Evolutionary conservation across 352 stramenopile species (phyloP), one percentile per base, ranked within the genome.

Genomic region (Globisporangium splendens): DNA sequence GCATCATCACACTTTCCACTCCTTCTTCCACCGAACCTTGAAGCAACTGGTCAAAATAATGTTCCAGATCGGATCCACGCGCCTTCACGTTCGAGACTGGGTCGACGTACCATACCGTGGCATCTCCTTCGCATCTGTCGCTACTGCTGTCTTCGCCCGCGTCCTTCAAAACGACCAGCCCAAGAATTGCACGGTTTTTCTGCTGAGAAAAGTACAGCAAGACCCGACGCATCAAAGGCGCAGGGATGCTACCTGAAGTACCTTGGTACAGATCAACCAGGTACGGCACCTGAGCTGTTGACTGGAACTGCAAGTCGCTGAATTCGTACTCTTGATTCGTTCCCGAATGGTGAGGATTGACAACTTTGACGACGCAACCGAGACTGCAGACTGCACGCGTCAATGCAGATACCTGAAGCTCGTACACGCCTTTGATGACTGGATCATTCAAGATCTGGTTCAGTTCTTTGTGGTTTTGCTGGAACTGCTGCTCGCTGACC

Each of bases 361-460:
- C 69, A 28, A 88, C 75, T 33, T 81, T 86, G 12, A 79, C 79
- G 18, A 90, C 82, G 54, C 82, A 98, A 1, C 97, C 96, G 18
- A 99, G 73, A n/a, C 91, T 77, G 55, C 94, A 93, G 33, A 98
- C 70, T 15, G 91, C 83, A 3, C 88, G 79, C 35, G 95, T 93
- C 44, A 97, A 70, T 8, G 95, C 68, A n/a, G 95, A 90, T 8
- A 96, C 90, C 31, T 96, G 76, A 12, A 96, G 79, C 68, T 99
- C 96, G 68, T 98, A 99, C 18, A 98, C 87, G 17, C 86, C 87
- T 10, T 85, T 75, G 12, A 98, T 75, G 4, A 77, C 63, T 12
- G 89, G 74, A 54, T 96, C 77, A 41, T 83, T 70, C 17, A 97
- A 75, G 41, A 98, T 86, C 28, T 86, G 75, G 13, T 70, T 70